Base-by-base conservation (phyloP, 495 filamentous ascomycete genomes). In the Staphylotrichum longicolle region DNA sequence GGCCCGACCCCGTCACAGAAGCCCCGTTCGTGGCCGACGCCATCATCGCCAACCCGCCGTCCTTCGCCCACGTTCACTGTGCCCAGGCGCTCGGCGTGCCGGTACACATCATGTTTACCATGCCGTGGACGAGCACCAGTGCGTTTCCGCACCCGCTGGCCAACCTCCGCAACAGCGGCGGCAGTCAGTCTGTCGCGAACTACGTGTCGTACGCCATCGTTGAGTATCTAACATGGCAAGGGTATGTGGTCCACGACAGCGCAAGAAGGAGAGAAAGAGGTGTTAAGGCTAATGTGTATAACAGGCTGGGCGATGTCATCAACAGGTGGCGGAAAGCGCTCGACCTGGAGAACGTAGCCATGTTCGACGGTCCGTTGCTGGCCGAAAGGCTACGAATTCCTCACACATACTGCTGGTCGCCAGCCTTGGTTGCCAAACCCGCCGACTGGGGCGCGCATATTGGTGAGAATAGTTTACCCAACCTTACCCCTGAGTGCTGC, bases 191-290 rank as follows among this genome's bases (percentile, higher is more conserved):
- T 32, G 71, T 75, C 41, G 82, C 85, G 12, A 91, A 91, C 73
- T 88, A 88, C 64, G 83, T 90, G 58, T 83, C 81, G n/a, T 91
- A 89, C 68, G 82, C 85, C 3, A 74, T 89, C 46, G 86, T 87
- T 12, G 85, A 87, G 64, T 82, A 83, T 80, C 80, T 86, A 80
- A 79, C 77, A 9, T 84, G 82, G 82, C 80, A 84, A 44, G 82
- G 83, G 5, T 53, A 10, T 27, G 20, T 27, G 20, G 20, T 27
- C 20, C 20, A 27, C 1, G 20, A 27, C 20, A 27, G 20, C 20
- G 20, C 20, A 27, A 27, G 20, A 27, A 27, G 20, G 20, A 27
- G 1, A 27, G 20, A 27, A 27, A 27, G 20, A 33, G 15, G 6
- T n/a, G 27, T 12, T 4, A 2, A 30, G 20, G 32, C 47, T 49